Evolutionary conservation across 2,329 filamentous ascomycete genomes (phyloP).

Genomic region (Phyllosticta capitalensis): DNA sequence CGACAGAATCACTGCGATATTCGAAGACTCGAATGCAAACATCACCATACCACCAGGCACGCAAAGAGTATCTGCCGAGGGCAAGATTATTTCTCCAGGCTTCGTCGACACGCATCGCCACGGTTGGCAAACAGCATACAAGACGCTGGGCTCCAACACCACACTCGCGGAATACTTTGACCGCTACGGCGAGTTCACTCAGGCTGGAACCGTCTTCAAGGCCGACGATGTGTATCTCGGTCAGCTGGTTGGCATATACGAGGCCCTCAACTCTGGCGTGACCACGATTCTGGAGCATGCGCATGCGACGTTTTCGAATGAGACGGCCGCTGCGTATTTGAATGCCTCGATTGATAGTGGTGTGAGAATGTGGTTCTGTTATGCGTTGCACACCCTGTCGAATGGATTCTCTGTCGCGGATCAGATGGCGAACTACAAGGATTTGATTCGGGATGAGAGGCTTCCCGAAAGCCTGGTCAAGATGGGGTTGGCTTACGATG

Average conservation of each 20-base stretch:
- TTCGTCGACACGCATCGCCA: conserved; percentile 48
- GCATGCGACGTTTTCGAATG: conserved; percentile 38
- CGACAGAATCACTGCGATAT: conserved; percentile 30
- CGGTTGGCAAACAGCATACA: conserved; percentile 44
- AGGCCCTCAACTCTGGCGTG: conserved; percentile 43
- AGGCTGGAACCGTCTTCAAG: conserved; percentile 10
- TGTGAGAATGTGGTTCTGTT: conserved; percentile 37
- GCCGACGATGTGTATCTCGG: conserved; percentile 19
- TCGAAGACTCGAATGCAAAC: conserved; percentile 13
- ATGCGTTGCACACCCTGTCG: conserved; percentile 30
- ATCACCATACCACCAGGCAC: conserved; percentile 22
- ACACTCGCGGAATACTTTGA: conserved; percentile 18
- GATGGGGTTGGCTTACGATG: conserved; percentile 13
- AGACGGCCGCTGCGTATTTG: conserved; percentile 36
- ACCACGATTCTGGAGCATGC: conserved; percentile 45
- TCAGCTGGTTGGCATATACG: conserved; percentile 33
- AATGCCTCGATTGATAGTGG: conserved; percentile 41
- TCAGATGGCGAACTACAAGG: conserved; percentile 11
- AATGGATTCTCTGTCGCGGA: conserved; percentile 8
- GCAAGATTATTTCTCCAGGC: conserved; percentile 45
- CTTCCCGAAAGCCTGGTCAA: conserved; percentile 8
- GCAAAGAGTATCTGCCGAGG: conserved; percentile 36
- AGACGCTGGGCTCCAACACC: conserved; percentile 44
- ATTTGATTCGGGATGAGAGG: conserved; percentile 3
- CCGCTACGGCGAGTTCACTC: conserved; percentile 9